Evolutionary conservation across 306 rosid genomes (phyloP), one percentile per base, ranked within the genome.

Genomic region (Acacia crassicarpa): DNA sequence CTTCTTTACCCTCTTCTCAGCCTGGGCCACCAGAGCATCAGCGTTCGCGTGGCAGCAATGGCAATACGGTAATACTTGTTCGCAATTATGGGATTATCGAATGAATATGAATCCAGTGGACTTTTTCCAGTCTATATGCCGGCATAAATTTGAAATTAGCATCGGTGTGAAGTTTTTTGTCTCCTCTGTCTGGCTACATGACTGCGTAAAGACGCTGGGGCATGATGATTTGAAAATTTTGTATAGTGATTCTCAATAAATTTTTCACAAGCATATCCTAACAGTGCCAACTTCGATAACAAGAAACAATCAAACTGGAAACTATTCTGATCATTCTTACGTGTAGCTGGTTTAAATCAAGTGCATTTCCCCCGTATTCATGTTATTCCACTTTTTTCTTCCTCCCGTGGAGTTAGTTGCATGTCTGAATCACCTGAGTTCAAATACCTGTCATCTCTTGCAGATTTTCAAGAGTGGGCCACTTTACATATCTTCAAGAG

Each of bases 381-480:
- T 76, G 43, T 81, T 40, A 25, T 2, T 53, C 22, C 8, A 73
- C 13, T 8, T 23, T 14, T 19, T 75, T 51, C 9, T 23, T 30
- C 35, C 67, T 61, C 35, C 54, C 32, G 20, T 30, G 72, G 67
- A 77, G 43, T 77, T 76, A 27, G 72, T 49, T 77, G 62, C 48
- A 43, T 63, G 61, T 77, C 45, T 33, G 48, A 19, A 30, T 65
- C 41, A 32, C 67, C 54, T 59, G 59, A 8, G 67, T 78, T 85
- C 72, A 40, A 71, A 71, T n/a, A 17, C 56, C 7, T 69, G 49
- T 43, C 67, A 40, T 84, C 32, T 83, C 77, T 61, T 83, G 80
- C 85, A 91, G 93, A 80, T 91, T 81, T 86, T 86, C 83, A 91
- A 89, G 87, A 89, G 85, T 19, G 93, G 95, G 56, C 91, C 91